A percentile compares a stretch with the other conserved stretches of the same genome.
These are phyloP conservation scores for Sanghuangporus baumii DNA, from an alignment of 1,284 basidiomycete genomes.

Conservation along the genomic window DNA sequence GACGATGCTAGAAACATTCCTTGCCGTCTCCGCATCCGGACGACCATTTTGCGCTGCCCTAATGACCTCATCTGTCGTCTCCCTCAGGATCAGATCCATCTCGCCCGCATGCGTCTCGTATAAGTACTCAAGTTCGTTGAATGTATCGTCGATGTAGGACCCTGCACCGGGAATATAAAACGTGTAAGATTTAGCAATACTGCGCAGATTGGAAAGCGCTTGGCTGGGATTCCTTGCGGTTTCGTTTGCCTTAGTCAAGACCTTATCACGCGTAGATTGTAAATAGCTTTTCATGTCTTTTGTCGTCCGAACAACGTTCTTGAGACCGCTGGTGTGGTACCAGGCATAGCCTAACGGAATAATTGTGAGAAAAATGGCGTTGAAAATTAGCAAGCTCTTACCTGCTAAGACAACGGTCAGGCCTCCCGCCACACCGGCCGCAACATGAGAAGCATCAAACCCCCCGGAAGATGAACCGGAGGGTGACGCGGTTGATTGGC, in stretches of 20 bases:
- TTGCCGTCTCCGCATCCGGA: conserved; percentile 26
- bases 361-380: neutral
- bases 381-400: conserved; percentile 6
- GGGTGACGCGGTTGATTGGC: neutral
- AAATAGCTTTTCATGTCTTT: conserved; percentile 30
- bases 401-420: conserved; percentile 29
- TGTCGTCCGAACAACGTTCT: conserved; percentile 31
- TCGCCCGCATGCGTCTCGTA: conserved; percentile 38
- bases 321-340: conserved; percentile 37
- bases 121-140: conserved; percentile 38
- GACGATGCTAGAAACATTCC: conserved; percentile 29
- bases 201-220: conserved; percentile 35
- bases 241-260: conserved; percentile 28
- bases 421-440: conserved; percentile 32
- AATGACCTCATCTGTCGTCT: conserved; percentile 35
- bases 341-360: conserved; percentile 28
- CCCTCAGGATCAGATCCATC: conserved; percentile 34
- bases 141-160: conserved; percentile 36
- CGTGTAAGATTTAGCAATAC: conserved; percentile 36
- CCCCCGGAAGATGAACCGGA: neutral
- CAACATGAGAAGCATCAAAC: conserved; percentile 21
- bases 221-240: conserved; percentile 31
- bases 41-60: conserved; percentile 27
- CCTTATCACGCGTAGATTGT: conserved; percentile 31
- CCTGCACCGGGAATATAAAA: conserved; percentile 37